phyloP scores from a whole-genome alignment of 176 grass and related monocot species.

The Calamus simplicifolius region DNA sequence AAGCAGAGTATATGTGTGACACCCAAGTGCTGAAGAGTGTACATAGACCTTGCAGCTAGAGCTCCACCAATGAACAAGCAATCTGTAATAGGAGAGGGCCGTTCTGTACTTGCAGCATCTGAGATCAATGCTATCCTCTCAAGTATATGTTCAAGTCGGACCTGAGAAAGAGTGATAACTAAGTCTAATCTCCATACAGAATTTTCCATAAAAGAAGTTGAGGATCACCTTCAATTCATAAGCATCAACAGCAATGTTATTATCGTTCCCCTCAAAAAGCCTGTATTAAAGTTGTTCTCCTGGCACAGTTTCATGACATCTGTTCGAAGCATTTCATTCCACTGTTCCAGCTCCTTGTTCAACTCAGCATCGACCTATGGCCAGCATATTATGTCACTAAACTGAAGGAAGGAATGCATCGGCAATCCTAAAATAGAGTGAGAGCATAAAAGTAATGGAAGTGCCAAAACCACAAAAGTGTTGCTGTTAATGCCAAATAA shows the following conservation, averaged over 20 bases:
- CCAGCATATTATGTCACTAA: background rate
- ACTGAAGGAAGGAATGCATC: constrained; percentile 1
- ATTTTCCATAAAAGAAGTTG: too few species aligned
- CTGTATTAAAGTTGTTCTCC: constrained; percentile 79
- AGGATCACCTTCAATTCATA: constrained; percentile 85
- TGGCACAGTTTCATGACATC: constrained; percentile 82
- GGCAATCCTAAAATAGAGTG: background rate
- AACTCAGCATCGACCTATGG: constrained; percentile 68
- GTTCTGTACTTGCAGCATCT: constrained; percentile 83
- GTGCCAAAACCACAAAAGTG: too few species aligned
- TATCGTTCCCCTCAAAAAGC: constrained; percentile 92
- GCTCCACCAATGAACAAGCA: constrained; percentile 83
- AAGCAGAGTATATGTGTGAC: constrained; percentile 88
- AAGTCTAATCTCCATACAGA: too few species aligned
- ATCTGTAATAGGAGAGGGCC: constrained; percentile 70
- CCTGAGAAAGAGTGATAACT: constrained; percentile 32
- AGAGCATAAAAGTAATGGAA: too few species aligned
- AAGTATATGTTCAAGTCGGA: constrained; percentile 92
- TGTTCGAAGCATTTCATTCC: constrained; percentile 81
- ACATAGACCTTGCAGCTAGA: constrained; percentile 71
- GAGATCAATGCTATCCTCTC: constrained; percentile 93
- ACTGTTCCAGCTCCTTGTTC: constrained; percentile 92
- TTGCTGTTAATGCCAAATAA: too few species aligned
- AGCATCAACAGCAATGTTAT: constrained; percentile 68
- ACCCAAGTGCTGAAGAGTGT: constrained; percentile 74